Evolutionary conservation across 2,329 filamentous ascomycete genomes (phyloP), one percentile per base, ranked within the genome.

Genomic region (Dendrostoma leiphaemia): DNA sequence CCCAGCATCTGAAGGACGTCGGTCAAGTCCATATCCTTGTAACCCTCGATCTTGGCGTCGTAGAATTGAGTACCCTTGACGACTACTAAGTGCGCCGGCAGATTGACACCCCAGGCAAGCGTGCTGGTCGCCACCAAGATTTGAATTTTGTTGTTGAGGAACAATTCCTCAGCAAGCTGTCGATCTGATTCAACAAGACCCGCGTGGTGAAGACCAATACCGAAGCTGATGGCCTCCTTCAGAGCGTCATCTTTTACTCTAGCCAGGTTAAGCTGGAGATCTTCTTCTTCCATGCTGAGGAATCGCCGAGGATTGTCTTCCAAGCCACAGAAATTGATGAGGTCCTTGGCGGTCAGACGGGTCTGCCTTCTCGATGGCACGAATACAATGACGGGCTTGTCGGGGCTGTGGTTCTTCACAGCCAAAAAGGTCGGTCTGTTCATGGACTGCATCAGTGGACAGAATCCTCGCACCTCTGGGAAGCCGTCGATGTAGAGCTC

Each of bases 31-130:
- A 99, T 99, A 70, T 99, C 95, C 67, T 90, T 94, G 74, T 99
- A 99, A 0, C 89, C 93, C 74, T 97, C 94, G 4, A 90, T 94
- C 72, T 99, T 99, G 35, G 94, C 94, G 64, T 99, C 94, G 67
- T 95, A 99, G 74, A 90, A 99, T 65, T 99, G 95, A 1, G 94
- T 99, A 51, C 94, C 94, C 70, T 99, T 99, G 57, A 99, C 95
- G 1, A 99, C 90, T 3, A 99, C 94, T 5, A 99, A 79, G 73
- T 99, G 95, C 2, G 95, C 94, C 0, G 95, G 95, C 64, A 99
- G 76, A 68, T 99, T 99, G 64, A 99, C 93, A 73, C 94, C 95
- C 94, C 94, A 99, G 0, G 94, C 94, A 24, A 99, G 81, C 0
- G 95, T 99, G 67, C 91, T 96, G 1, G 94, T 99, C 3, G 94